phyloP scores from a whole-genome alignment of 306 rosid species.

The Prunus davidiana region DNA sequence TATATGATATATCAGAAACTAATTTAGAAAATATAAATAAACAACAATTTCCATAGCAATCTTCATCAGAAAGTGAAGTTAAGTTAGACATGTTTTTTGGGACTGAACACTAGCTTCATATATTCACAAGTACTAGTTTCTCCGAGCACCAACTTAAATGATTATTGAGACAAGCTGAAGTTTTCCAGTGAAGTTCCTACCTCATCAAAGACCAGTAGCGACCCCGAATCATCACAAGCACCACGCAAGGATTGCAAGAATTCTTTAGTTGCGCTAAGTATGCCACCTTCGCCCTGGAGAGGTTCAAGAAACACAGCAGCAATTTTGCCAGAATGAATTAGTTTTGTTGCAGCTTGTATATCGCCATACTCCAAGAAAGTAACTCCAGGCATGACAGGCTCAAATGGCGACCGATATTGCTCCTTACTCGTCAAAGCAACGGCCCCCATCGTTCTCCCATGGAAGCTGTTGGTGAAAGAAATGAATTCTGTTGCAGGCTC shows the following conservation, averaged over 20 bases:
- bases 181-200: slow-evolving; percentile 26
- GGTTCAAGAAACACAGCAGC: slow-evolving; percentile 22
- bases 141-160: background rate
- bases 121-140: background rate
- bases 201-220: slow-evolving; percentile 85
- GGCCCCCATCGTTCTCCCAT: slow-evolving; percentile 15
- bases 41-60: background rate
- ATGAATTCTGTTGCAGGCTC: slow-evolving; percentile 5
- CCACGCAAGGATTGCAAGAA: slow-evolving; percentile 57
- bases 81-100: background rate
- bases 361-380: slow-evolving; percentile 14
- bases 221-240: slow-evolving; percentile 78
- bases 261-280: slow-evolving; percentile 67
- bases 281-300: slow-evolving; percentile 16
- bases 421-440: slow-evolving; percentile 9
- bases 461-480: slow-evolving; percentile 15
- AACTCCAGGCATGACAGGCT: slow-evolving; percentile 23
- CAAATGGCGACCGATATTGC: slow-evolving; percentile 13
- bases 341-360: background rate
- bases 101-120: background rate
- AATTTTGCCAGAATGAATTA: slow-evolving; percentile 2
- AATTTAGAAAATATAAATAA: too few species aligned
- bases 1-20: background rate
- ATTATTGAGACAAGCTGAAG: background rate
- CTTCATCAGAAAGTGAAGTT: too few species aligned